These are phyloP conservation scores for Cercospora nicotianae DNA, from an alignment of 2,329 filamentous ascomycete species.

Conservation along the genomic window DNA sequence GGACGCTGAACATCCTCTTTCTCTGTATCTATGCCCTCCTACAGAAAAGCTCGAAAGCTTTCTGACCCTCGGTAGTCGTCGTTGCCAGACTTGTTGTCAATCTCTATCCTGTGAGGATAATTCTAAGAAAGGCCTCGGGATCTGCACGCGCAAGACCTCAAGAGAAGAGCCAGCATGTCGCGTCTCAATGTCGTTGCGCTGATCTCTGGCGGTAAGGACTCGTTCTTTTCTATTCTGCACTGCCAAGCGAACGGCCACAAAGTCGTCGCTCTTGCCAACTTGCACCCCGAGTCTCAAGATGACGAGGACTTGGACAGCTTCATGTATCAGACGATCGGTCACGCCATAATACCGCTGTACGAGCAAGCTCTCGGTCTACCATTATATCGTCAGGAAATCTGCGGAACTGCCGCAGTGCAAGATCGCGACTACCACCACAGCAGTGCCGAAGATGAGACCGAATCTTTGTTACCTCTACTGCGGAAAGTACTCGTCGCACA, in stretches of 20 bases:
- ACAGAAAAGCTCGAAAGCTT: slow-evolving; percentile 3
- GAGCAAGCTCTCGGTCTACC: slow-evolving; percentile 75
- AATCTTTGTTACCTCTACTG: slow-evolving; percentile 79
- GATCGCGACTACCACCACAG: slow-evolving; percentile 65
- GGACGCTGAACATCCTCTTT: slow-evolving; percentile 33
- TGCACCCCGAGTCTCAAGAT: slow-evolving; percentile 59
- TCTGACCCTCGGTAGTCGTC: slow-evolving; percentile 11
- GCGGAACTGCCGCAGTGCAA: slow-evolving; percentile 68
- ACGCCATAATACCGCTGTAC: slow-evolving; percentile 83
- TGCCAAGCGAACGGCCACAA: slow-evolving; percentile 82
- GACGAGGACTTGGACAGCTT: slow-evolving; percentile 81
- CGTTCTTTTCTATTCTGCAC: slow-evolving; percentile 88
- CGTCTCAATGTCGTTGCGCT: slow-evolving; percentile 77
- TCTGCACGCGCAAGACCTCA: not conserved
- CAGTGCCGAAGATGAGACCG: slow-evolving; percentile 70
- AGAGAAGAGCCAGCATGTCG: slow-evolving; percentile 28
- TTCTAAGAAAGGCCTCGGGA: not conserved
- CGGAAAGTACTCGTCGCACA: slow-evolving; percentile 64
- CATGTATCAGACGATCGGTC: slow-evolving; percentile 99
- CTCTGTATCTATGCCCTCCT: slow-evolving; percentile 10
- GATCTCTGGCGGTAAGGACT: slow-evolving; percentile 96
- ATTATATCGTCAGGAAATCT: slow-evolving; percentile 77
- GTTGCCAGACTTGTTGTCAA: not conserved
- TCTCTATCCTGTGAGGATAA: not conserved
- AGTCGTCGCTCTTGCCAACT: slow-evolving; percentile 84